Evolutionary conservation across 179 eudicot species (phyloP).

Genomic region (Gypsophila paniculata): DNA sequence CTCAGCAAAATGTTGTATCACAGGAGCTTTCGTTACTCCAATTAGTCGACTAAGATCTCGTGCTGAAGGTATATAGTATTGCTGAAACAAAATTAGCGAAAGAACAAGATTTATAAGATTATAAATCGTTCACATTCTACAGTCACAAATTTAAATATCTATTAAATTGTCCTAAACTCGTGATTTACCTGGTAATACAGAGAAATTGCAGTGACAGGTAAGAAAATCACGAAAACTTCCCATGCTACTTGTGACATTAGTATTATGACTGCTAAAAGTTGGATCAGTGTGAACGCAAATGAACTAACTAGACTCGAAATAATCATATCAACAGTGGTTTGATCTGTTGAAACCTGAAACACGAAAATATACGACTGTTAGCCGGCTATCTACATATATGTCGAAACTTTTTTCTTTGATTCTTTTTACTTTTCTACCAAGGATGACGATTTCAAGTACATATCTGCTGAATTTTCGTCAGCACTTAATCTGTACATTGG

Average conservation of each 20-base stretch:
- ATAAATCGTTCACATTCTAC: no score
- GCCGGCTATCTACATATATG: background rate
- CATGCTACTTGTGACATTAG: conserved; percentile 83
- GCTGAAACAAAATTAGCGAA: conserved; percentile 33
- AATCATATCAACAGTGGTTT: conserved; percentile 59
- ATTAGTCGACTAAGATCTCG: conserved; percentile 68
- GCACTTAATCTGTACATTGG: no score
- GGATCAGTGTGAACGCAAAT: conserved; percentile 53
- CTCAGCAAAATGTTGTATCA: conserved; percentile 80
- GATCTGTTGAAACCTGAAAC: conserved; percentile 76
- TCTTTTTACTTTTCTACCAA: background rate
- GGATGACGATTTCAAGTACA: no score
- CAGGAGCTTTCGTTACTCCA: conserved; percentile 82
- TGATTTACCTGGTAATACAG: conserved; percentile 57
- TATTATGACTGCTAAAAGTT: conserved; percentile 58
- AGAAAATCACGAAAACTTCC: conserved; percentile 72
- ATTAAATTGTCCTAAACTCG: background rate
- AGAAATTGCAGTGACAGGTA: conserved; percentile 53
- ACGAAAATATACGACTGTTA: conserved; percentile 2
- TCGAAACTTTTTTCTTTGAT: background rate
- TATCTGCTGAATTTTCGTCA: no score
- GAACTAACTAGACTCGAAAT: conserved; percentile 39
- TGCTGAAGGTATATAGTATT: conserved; percentile 71
- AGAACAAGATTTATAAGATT: no score
- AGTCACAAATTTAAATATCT: no score